These are phyloP conservation scores for Ogataea polymorpha DNA, from an alignment of 805 yeast genomes.

Conservation along the genomic window DNA sequence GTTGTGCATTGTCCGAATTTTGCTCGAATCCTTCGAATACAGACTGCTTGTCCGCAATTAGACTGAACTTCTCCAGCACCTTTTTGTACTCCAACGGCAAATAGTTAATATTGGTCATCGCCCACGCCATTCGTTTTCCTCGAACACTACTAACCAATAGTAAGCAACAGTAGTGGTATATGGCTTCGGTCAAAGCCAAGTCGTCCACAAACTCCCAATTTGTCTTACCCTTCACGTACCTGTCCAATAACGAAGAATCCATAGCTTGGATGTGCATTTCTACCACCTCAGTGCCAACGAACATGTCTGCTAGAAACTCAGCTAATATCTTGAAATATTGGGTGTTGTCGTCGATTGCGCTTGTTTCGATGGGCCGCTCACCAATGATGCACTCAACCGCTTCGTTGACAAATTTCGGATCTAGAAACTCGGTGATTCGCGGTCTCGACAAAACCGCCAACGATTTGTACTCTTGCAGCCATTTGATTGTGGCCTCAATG, in stretches of 20 bases:
- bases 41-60: conserved; percentile 19
- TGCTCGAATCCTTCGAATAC: conserved; percentile 13
- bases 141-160: conserved; percentile 24
- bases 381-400: conserved; percentile 20
- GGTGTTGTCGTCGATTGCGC: conserved; percentile 1
- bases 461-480: conserved; percentile 24
- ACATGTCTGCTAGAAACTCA: conserved; percentile 11
- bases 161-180: conserved; percentile 25
- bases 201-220: conserved; percentile 4
- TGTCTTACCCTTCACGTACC: conserved; percentile 3
- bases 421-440: conserved; percentile 10
- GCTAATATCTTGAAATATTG: conserved; percentile 11
- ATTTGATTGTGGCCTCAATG: conserved; percentile 22
- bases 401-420: conserved; percentile 18
- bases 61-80: conserved; percentile 21
- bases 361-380: conserved; percentile 14
- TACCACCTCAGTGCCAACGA: conserved; percentile 16
- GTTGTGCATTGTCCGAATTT: conserved; percentile 10
- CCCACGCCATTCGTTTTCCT: conserved; percentile 29
- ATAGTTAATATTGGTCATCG: conserved; percentile 27
- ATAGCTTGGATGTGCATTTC: conserved; percentile 13
- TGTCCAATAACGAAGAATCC: conserved; percentile 11
- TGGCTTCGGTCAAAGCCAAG: conserved; percentile 19
- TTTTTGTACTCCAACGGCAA: conserved; percentile 19
- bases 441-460: conserved; percentile 13